Evolutionary conservation across 169 alveolate genomes (phyloP).

Genomic region (Cryptosporidium parvum): DNA sequence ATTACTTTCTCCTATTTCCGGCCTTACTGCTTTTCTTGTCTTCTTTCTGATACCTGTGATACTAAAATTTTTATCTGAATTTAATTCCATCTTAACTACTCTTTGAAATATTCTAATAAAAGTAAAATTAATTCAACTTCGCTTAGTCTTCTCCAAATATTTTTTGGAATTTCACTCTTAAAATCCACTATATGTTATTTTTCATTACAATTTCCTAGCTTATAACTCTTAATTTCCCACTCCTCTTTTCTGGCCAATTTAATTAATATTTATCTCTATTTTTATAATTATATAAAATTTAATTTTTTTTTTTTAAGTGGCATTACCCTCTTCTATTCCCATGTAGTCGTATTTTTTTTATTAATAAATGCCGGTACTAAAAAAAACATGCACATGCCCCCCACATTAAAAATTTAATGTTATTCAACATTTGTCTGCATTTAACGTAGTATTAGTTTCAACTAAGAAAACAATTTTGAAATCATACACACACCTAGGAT

Average conservation of each 20-base stretch:
- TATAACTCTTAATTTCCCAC: background rate
- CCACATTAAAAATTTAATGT: background rate
- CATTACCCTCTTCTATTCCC: slow-evolving; percentile 16
- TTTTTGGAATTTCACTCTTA: background rate
- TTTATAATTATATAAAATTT: background rate
- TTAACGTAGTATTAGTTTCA: too few relatives aligned
- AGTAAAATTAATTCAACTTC: background rate
- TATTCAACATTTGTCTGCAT: too few relatives aligned
- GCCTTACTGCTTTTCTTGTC: slow-evolving; percentile 60
- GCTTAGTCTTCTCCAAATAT: background rate
- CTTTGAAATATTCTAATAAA: background rate
- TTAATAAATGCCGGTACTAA: slow-evolving; percentile 5
- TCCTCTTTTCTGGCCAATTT: background rate
- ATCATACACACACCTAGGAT: too few relatives aligned
- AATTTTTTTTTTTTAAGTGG: background rate
- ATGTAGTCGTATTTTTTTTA: slow-evolving; percentile 2
- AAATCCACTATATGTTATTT: background rate
- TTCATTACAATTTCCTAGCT: background rate
- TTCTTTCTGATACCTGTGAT: slow-evolving; percentile 32
- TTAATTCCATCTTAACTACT: background rate
- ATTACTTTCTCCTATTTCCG: slow-evolving; percentile 39
- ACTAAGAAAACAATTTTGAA: too few relatives aligned
- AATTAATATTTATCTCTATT: too few relatives aligned
- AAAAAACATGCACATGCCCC: slow-evolving; percentile 26
- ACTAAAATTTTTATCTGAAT: background rate